A percentile compares a stretch with the other conserved stretches of the same genome.
phyloP scores from a whole-genome alignment of 1,284 basidiomycete genomes.

The Boletus semigastroideus region DNA sequence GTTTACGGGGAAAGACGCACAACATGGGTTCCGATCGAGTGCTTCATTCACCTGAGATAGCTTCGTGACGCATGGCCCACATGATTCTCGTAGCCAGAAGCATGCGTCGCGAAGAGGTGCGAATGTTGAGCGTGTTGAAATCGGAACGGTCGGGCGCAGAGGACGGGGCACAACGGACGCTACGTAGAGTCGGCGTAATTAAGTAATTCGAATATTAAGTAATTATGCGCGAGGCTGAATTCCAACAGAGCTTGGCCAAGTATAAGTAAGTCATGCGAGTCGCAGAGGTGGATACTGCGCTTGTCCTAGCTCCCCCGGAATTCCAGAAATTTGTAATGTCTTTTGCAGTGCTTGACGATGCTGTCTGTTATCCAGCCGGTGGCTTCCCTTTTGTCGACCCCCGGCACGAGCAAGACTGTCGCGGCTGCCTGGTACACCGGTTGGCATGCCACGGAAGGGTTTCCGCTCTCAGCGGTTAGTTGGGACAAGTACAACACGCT shows the following conservation, averaged over 20 bases:
- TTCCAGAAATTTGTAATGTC: conserved; percentile 3
- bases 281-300: neutral
- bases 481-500: conserved; percentile 54
- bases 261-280: neutral
- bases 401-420: neutral
- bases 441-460: conserved; percentile 28
- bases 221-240: too few species aligned
- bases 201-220: too few species aligned
- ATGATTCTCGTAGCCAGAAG: too few species aligned
- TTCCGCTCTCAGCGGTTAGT: conserved; percentile 41
- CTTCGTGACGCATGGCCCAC: too few species aligned
- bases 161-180: too few species aligned
- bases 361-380: conserved; percentile 10
- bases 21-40: neutral
- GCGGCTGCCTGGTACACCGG: conserved; percentile 26
- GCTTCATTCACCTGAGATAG: too few species aligned
- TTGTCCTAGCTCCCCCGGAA: neutral
- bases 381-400: neutral
- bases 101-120: neutral
- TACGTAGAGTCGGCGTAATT: too few species aligned
- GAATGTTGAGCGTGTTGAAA: neutral
- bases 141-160: too few species aligned
- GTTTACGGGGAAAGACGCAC: neutral
- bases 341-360: neutral
- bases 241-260: too few species aligned